Percentiles rank a stretch among this genome's conserved stretches.
Conservation (phyloP, 768 basidiomycete species). For the Fistulinella prunicolor region DNA sequence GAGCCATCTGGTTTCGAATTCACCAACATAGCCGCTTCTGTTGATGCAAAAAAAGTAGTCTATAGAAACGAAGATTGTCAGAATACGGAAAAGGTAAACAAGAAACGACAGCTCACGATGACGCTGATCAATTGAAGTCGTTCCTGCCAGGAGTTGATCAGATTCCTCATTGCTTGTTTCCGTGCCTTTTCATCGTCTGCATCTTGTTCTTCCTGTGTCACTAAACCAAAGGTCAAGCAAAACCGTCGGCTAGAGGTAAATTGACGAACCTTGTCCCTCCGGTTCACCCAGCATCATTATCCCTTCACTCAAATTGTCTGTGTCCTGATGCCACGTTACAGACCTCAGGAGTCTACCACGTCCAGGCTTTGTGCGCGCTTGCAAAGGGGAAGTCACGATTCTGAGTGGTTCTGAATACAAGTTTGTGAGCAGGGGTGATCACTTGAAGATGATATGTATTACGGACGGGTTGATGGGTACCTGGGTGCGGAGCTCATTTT, state of each 20-base stretch:
- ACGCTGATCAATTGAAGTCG: constrained; percentile 58
- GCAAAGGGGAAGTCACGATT: constrained; percentile 9
- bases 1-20: constrained; percentile 36
- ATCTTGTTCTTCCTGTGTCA: constrained; percentile 51
- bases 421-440: not conserved
- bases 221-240: constrained; percentile 22
- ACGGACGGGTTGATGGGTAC: constrained; percentile 9
- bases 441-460: not conserved
- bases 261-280: constrained; percentile 19
- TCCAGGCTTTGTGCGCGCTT: constrained; percentile 19
- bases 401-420: not conserved
- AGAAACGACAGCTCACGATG: constrained; percentile 40
- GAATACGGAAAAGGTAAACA: not conserved
- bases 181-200: constrained; percentile 44
- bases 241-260: not conserved
- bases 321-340: constrained; percentile 10
- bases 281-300: not conserved
- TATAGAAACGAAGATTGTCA: constrained; percentile 17
- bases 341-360: constrained; percentile 20
- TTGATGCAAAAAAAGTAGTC: constrained; percentile 64
- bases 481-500: constrained; percentile 13
- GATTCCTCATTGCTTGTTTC: constrained; percentile 44
- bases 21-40: constrained; percentile 51
- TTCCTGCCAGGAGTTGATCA: constrained; percentile 63
- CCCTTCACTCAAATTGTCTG: constrained; percentile 18